These are phyloP conservation scores for Amphicarpaea edgeworthii DNA, from an alignment of 306 rosid genomes.

Conservation along the genomic window DNA sequence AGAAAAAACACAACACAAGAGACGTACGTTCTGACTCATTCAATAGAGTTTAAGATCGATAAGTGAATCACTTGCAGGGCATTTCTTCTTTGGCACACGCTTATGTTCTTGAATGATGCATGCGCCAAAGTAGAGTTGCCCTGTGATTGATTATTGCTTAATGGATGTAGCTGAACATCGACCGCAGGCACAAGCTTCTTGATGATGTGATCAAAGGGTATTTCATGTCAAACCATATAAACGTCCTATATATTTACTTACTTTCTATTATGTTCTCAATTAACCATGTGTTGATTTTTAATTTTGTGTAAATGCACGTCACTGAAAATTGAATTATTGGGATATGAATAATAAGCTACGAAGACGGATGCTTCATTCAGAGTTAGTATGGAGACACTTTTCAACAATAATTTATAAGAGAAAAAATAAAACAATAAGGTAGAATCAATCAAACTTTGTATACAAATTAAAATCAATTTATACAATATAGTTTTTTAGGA, in stretches of 20 bases:
- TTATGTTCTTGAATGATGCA: slow-evolving; percentile 32
- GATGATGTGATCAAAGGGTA: slow-evolving; percentile 6
- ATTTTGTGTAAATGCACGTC: slow-evolving; percentile 8
- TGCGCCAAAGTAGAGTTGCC: slow-evolving; percentile 98
- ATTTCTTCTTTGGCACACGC: slow-evolving; percentile 70
- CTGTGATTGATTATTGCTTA: slow-evolving; percentile 68
- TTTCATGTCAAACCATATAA: neutral
- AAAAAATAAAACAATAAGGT: neutral
- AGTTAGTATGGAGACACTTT: neutral
- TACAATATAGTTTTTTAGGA: neutral
- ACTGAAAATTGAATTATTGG: no score
- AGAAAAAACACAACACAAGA: neutral
- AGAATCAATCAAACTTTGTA: neutral
- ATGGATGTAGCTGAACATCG: neutral
- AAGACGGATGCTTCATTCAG: no score
- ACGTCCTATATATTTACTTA: neutral
- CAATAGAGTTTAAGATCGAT: neutral
- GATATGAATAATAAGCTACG: no score
- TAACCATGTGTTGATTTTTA: neutral
- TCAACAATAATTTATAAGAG: neutral
- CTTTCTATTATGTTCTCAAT: neutral
- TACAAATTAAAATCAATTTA: neutral
- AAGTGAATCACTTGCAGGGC: slow-evolving; percentile 70
- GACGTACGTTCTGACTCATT: neutral
- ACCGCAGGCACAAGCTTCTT: neutral